Base-by-base conservation (phyloP, 192 early-diverging fungal species). In the Phycomyces nitens region DNA sequence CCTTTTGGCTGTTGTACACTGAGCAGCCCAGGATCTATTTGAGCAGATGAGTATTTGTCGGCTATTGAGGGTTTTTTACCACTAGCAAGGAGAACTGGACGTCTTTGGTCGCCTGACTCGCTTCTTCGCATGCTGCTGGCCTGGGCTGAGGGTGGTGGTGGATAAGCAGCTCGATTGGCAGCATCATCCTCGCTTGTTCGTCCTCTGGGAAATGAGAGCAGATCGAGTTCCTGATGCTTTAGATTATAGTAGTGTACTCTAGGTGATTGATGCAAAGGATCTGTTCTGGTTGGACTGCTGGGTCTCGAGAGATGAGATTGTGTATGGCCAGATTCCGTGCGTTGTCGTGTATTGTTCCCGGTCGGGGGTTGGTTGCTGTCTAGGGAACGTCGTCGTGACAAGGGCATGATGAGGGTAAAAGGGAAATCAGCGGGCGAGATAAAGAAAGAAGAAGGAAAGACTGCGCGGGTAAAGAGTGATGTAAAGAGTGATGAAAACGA, bases 1-100 rank as follows among this genome's bases (percentile, higher is more conserved):
- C 57, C 54, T 65, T 56, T 65, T 10, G 26, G 64, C 15, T 49
- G 62, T 27, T 44, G 15, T 34, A 50, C 49, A 16, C 21, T 50
- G 49, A 22, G 49, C 21, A 22, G 49, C 16, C 49, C n/a, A 2
- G 16, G 49, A 50, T 22, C 49, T 22, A 22, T 4, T 16, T 50
- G 10, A 50, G 10, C 3, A 9, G 2, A 22, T 20, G 10, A 34
- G 29, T 34, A 34, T 34, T 34, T 34, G 29, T 34, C 29, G 29
- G 7, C 3, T 34, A 7, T 34, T 34, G 7, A 34, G 29, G 29
- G 7, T 47, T 2, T 11, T 18, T 47, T 47, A 47, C 44, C 44
- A 14, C 15, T 47, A 14, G 12, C 3, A 11, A 47, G 12, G 12
- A 18, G 44, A n/a, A n/a, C 15, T n/a, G 44, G 44, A 2, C 44